phyloP scores from a whole-genome alignment of 2,329 filamentous ascomycete species.

The Cercospora janseana region DNA sequence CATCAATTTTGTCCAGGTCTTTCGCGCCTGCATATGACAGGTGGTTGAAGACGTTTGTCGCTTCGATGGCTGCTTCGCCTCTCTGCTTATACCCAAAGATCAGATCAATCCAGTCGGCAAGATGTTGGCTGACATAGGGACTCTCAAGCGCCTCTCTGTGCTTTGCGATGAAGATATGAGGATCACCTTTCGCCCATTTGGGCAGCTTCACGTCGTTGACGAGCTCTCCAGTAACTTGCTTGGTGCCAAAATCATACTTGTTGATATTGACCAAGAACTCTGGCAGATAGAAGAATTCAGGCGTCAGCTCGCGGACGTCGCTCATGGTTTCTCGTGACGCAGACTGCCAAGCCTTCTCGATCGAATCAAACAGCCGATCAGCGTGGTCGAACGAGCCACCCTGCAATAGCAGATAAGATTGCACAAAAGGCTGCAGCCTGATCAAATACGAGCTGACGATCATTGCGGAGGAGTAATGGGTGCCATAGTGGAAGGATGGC shows the following conservation, averaged over 20 bases:
- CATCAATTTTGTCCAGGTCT: conserved; percentile 85
- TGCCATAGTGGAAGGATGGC: conserved; percentile 93
- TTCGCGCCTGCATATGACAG: conserved; percentile 92
- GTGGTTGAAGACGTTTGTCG: conserved; percentile 92
- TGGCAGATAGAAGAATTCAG: conserved; percentile 94
- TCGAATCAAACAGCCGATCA: conserved; percentile 90
- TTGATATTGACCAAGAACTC: conserved; percentile 96
- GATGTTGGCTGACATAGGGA: conserved; percentile 80
- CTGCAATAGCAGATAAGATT: conserved; percentile 90
- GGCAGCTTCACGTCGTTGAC: conserved; percentile 89
- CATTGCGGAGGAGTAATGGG: conserved; percentile 98
- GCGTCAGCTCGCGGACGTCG: conserved; percentile 90
- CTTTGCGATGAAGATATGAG: conserved; percentile 91
- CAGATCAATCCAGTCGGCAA: conserved; percentile 94
- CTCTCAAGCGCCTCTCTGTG: conserved; percentile 95
- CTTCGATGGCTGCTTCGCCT: conserved; percentile 86
- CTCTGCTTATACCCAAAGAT: conserved; percentile 93
- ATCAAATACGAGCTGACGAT: conserved; percentile 97
- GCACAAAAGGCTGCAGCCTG: conserved; percentile 89
- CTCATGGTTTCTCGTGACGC: conserved; percentile 87
- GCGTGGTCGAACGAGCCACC: conserved; percentile 96
- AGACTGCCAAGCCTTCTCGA: conserved; percentile 86
- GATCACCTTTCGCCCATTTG: conserved; percentile 94
- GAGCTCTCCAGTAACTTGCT: conserved; percentile 73
- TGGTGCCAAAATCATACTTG: conserved; percentile 84